phyloP scores from a whole-genome alignment of 345 rosid genomes.

The Citrus inodora region DNA sequence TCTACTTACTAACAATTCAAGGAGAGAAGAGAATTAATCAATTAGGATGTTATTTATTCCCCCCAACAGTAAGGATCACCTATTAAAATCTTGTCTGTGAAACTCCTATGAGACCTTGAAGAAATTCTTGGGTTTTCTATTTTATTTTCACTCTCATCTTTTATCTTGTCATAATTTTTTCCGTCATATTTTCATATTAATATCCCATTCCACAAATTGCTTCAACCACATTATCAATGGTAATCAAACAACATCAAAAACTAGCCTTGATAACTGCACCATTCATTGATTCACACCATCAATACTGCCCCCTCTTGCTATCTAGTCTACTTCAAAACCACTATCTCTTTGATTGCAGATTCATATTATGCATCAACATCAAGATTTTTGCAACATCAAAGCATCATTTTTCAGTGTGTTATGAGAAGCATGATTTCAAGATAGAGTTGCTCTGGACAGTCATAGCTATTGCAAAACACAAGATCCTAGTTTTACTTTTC shows the following conservation, averaged over 20 bases:
- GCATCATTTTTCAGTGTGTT: background rate
- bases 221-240: background rate
- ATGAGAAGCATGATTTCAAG: background rate
- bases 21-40: too few species aligned
- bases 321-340: background rate
- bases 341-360: background rate
- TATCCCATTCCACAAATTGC: background rate
- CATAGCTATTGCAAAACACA: background rate
- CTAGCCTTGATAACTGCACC: background rate
- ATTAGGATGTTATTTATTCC: background rate
- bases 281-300: background rate
- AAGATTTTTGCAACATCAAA: background rate
- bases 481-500: background rate
- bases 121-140: background rate
- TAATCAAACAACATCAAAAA: background rate
- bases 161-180: background rate
- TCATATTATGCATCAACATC: background rate
- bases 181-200: background rate
- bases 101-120: background rate
- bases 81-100: background rate
- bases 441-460: background rate
- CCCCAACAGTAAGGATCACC: background rate
- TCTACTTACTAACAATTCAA: too few species aligned
- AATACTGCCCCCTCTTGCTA: background rate
- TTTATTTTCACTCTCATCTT: background rate